Conservation (phyloP, 2,329 filamentous ascomycete species). For the Mollisia scopiformis region DNA sequence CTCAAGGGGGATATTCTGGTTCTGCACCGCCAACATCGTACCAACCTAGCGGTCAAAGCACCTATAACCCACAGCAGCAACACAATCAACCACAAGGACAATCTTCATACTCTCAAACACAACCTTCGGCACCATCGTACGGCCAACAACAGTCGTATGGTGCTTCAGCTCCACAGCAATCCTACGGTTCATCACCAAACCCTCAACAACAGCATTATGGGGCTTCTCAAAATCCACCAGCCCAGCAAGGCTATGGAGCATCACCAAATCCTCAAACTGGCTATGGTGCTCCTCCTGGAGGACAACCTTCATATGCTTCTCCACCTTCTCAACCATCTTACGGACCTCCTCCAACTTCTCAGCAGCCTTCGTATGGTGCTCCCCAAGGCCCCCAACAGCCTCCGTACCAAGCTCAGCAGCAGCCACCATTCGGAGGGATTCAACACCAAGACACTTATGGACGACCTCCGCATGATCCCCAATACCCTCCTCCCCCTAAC, state of each 20-base stretch:
- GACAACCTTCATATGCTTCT: conserved; percentile 7
- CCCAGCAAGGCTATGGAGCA: conserved; percentile 12
- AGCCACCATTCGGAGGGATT: conserved; percentile 30
- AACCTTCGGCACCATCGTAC: conserved; percentile 10
- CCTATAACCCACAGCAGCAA: conserved; percentile 23
- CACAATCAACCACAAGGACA: conserved; percentile 16
- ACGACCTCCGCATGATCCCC: conserved; percentile 20
- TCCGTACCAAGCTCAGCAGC: conserved; percentile 23
- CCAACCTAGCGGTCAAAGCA: conserved; percentile 42
- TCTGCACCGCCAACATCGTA: conserved; percentile 66
- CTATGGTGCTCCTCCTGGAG: neutral
- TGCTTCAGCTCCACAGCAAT: conserved; percentile 9
- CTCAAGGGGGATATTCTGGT: conserved; percentile 60
- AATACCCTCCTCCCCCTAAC: conserved; percentile 16
- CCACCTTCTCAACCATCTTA: conserved; percentile 10
- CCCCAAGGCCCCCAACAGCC: too few relatives aligned
- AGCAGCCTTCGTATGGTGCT: conserved; percentile 23
- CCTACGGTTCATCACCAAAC: neutral
- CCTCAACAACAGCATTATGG: conserved; percentile 17
- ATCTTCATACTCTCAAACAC: conserved; percentile 14
- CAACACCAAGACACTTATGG: conserved; percentile 30
- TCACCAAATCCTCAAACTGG: conserved; percentile 6
- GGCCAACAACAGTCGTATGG: conserved; percentile 14
- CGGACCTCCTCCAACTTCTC: conserved; percentile 2
- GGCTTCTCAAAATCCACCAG: conserved; percentile 8